phyloP scores from a whole-genome alignment of 2,329 filamentous ascomycete species.

The Penicillium hordei region DNA sequence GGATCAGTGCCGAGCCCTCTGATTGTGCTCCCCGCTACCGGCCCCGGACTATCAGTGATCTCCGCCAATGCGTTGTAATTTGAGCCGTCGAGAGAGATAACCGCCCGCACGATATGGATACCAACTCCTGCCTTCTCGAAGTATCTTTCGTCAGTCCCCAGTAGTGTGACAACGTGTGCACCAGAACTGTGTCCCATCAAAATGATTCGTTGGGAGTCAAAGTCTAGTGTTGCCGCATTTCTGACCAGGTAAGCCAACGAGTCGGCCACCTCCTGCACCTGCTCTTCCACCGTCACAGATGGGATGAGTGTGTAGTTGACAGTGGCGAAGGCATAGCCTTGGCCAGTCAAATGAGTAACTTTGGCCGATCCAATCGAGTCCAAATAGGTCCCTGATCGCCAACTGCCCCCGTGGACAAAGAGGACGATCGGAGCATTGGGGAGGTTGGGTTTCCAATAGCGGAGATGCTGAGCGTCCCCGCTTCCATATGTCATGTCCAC shows the following conservation, averaged over 20 bases:
- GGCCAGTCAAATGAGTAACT: background rate
- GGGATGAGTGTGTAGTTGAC: constrained; percentile 5
- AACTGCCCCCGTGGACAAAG: constrained; percentile 9
- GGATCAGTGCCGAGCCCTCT: background rate
- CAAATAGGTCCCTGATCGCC: background rate
- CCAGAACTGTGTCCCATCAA: constrained; percentile 5
- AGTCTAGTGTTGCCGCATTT: background rate
- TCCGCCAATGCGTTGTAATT: constrained; percentile 8
- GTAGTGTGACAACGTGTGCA: background rate
- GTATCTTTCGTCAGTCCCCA: background rate
- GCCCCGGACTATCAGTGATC: constrained; percentile 1
- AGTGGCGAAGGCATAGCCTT: constrained; percentile 1
- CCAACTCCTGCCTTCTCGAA: background rate
- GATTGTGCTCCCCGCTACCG: background rate
- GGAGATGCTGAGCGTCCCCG: background rate
- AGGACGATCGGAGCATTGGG: constrained; percentile 1
- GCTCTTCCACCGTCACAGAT: constrained; percentile 2
- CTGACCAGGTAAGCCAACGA: background rate
- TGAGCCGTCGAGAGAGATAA: constrained; percentile 6
- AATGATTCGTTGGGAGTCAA: background rate
- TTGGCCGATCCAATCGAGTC: constrained; percentile 4
- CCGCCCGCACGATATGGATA: background rate
- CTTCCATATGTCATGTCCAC: background rate
- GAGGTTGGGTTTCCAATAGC: background rate
- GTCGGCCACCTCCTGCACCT: constrained; percentile 6